phyloP scores from a whole-genome alignment of 192 early-diverging fungal species.

The Obelidium mucronatum region DNA sequence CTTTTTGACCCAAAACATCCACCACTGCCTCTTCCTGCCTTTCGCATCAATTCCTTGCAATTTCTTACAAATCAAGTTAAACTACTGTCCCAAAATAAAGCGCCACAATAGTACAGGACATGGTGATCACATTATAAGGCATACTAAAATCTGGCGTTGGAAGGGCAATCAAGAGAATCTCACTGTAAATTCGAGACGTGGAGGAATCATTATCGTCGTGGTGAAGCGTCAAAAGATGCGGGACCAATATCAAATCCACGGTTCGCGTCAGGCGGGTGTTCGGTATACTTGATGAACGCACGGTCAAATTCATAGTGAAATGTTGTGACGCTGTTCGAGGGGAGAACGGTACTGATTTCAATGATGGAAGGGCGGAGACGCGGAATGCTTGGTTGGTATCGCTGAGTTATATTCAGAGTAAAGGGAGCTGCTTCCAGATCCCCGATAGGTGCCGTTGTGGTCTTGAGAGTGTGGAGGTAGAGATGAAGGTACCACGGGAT shows the following conservation, averaged over 20 bases:
- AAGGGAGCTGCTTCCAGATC: not conserved
- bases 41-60: constrained; percentile 11
- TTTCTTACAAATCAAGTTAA: constrained; percentile 69
- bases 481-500: constrained; percentile 93
- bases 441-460: constrained; percentile 26
- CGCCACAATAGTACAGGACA: constrained; percentile 95
- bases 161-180: constrained; percentile 84
- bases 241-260: constrained; percentile 90
- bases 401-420: constrained; percentile 38
- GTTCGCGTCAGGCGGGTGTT: constrained; percentile 96
- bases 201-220: too few relatives aligned
- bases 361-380: constrained; percentile 82
- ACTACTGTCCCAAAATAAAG: constrained; percentile 95
- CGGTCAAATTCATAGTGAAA: constrained; percentile 87
- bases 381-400: constrained; percentile 81
- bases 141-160: constrained; percentile 98
- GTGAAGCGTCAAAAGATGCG: constrained; percentile 7
- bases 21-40: constrained; percentile 1
- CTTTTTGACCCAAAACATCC: constrained; percentile 35
- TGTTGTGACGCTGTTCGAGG: constrained; percentile 70
- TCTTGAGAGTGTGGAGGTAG: constrained; percentile 86
- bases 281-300: constrained; percentile 92
- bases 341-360: constrained; percentile 74
- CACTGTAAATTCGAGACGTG: constrained; percentile 71
- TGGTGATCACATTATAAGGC: constrained; percentile 99